Evolutionary conservation across 176 grass and related monocot species (phyloP), one percentile per base, ranked within the genome.

Genomic region (Secale cereale): DNA sequence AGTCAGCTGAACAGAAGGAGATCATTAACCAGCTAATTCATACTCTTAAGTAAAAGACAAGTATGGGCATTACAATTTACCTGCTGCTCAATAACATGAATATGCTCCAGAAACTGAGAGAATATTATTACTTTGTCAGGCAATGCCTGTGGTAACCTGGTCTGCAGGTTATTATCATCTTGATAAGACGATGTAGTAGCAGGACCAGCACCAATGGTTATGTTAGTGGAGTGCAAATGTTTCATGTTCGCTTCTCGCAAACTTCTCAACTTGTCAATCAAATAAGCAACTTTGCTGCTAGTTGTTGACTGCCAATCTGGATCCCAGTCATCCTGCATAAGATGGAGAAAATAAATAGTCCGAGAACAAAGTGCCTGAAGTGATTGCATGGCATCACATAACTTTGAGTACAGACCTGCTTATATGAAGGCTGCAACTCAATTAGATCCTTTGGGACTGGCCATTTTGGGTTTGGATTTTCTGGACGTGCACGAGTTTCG

Each of bases 401-500:
- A 75, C 35, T 86, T 78, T 27, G 83, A 83, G 37, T 20, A 81
- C 37, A 43, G 26, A 85, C 96, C 91, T 98, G 96, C 83, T 98
- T 90, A 90, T 98, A 95, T 46, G 96, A 98, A 87, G 96, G 96
- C 81, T 98, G 96, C 71, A 98, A 82, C 82, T 98, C 96, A 85
- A 98, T 98, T 83, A 98, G 89, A 95, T 98, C 93, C 85, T 98
- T 98, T 35, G 96, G 96, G 56, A 98, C 96, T 72, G 93, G 93
- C 96, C 96, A 95, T 86, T 98, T 98, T 56, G 96, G 96, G 84
- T 95, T 95, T 63, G 96, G 96, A 90, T 98, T 98, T 94, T 98
- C 96, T 89, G 96, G 81, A 19, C 91, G 82, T 52, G 84, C 86
- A 77, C 75, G 72, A 84, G 62, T 95, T 91, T 95, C 89, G 48